Conservation (phyloP, 257 asterid species). For the Cinchona pubescens region DNA sequence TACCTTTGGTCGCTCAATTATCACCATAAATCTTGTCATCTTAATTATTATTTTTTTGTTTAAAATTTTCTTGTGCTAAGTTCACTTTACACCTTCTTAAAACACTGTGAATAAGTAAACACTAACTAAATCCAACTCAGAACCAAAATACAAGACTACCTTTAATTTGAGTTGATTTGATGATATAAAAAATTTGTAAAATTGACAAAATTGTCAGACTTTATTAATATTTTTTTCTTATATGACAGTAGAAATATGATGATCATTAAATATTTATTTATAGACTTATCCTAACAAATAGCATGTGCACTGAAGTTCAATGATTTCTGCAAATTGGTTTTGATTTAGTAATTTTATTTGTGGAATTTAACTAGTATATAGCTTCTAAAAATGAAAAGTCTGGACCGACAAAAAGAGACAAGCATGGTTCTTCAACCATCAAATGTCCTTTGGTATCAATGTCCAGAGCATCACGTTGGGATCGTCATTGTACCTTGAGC, state of each 20-base stretch:
- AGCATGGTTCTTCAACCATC: slow-evolving; percentile 15
- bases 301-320: slow-evolving; percentile 7
- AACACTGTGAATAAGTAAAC: background rate
- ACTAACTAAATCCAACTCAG: background rate
- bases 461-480: background rate
- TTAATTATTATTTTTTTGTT: background rate
- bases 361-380: no score
- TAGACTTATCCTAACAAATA: background rate
- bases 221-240: background rate
- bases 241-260: background rate
- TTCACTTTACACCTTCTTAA: background rate
- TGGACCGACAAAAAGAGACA: slow-evolving; percentile 16
- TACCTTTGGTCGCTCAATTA: no score
- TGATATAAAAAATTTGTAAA: background rate
- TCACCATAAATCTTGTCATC: no score
- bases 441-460: background rate
- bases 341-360: background rate
- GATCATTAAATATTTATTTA: background rate
- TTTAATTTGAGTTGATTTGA: background rate
- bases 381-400: background rate
- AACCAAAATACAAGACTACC: background rate
- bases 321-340: background rate
- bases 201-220: background rate
- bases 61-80: background rate
- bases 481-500: background rate